phyloP scores from a whole-genome alignment of 371 early-diverging fungal species.

The Mucor saturninus region DNA sequence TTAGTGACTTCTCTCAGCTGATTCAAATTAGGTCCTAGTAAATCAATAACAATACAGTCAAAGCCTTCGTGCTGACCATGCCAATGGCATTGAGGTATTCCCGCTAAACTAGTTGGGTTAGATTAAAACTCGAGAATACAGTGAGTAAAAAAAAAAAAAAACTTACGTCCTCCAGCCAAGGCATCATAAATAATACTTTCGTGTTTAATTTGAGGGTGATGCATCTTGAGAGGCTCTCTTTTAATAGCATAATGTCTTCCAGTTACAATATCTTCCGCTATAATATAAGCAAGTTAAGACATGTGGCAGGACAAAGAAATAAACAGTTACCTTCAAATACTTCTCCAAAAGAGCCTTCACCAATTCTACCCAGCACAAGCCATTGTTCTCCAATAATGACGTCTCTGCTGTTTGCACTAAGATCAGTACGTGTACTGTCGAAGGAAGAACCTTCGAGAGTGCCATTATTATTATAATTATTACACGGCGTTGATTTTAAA shows the following conservation, averaged over 20 bases:
- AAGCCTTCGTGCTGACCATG: slow-evolving; percentile 93
- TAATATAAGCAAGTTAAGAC: not conserved
- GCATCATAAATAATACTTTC: slow-evolving; percentile 56
- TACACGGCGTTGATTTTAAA: slow-evolving; percentile 10
- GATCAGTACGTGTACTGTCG: slow-evolving; percentile 37
- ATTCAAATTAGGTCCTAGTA: slow-evolving; percentile 95
- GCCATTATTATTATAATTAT: slow-evolving; percentile 20
- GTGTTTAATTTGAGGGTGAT: slow-evolving; percentile 55
- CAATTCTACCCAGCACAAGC: slow-evolving; percentile 63
- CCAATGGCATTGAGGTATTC: slow-evolving; percentile 89
- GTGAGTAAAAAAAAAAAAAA: not conserved
- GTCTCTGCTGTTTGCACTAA: slow-evolving; percentile 42
- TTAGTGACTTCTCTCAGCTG: slow-evolving; percentile 70
- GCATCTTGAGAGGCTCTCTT: slow-evolving; percentile 48
- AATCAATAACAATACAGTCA: slow-evolving; percentile 93
- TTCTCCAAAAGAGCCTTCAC: slow-evolving; percentile 71
- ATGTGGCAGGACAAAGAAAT: not conserved
- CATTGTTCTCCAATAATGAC: slow-evolving; percentile 62
- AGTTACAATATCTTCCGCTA: slow-evolving; percentile 53
- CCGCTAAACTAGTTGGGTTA: slow-evolving; percentile 46
- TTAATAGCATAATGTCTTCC: slow-evolving; percentile 61
- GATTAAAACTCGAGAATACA: not conserved
- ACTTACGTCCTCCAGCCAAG: slow-evolving; percentile 60
- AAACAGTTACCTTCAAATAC: slow-evolving; percentile 60
- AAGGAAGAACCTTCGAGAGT: slow-evolving; percentile 35